Evolutionary conservation across 179 eudicot species (phyloP).

Genomic region (Silene noctiflora): DNA sequence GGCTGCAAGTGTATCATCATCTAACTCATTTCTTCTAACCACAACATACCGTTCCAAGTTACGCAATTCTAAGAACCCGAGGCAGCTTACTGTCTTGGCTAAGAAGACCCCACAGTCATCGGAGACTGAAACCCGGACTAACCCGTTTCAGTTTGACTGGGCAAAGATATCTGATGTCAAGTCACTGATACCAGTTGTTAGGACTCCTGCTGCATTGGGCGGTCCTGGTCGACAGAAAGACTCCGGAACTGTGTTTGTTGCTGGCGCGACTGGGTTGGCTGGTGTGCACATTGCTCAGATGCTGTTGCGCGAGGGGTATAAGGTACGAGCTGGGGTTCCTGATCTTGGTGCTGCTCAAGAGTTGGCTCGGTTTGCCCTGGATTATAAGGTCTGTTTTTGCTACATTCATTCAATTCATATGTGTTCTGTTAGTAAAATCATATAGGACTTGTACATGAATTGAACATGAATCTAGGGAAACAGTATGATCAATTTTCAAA

Average conservation of each 20-base stretch:
- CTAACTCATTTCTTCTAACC: conserved; percentile 58
- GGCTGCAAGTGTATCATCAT: conserved; percentile 52
- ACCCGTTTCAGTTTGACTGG: conserved; percentile 53
- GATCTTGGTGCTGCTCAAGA: conserved; percentile 86
- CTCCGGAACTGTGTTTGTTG: conserved; percentile 81
- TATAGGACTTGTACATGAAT: no score
- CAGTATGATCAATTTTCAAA: no score
- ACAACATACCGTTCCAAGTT: conserved; percentile 47
- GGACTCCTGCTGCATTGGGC: conserved; percentile 34
- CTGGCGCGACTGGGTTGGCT: conserved; percentile 83
- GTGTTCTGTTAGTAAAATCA: no score
- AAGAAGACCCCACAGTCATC: conserved; percentile 29
- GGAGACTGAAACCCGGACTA: conserved; percentile 17
- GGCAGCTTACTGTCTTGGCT: conserved; percentile 42
- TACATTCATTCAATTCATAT: not conserved
- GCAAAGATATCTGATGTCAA: conserved; percentile 56
- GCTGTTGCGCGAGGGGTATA: conserved; percentile 66
- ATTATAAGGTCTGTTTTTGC: conserved; percentile 55
- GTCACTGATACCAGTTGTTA: conserved; percentile 58
- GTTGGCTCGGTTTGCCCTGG: conserved; percentile 72
- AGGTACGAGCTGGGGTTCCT: conserved; percentile 86
- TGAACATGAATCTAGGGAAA: no score
- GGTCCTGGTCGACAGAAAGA: conserved; percentile 53
- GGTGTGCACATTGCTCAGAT: conserved; percentile 70
- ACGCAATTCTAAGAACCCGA: conserved; percentile 22